Evolutionary conservation across 345 rosid genomes (phyloP).

Genomic region (Citrus sp.): DNA sequence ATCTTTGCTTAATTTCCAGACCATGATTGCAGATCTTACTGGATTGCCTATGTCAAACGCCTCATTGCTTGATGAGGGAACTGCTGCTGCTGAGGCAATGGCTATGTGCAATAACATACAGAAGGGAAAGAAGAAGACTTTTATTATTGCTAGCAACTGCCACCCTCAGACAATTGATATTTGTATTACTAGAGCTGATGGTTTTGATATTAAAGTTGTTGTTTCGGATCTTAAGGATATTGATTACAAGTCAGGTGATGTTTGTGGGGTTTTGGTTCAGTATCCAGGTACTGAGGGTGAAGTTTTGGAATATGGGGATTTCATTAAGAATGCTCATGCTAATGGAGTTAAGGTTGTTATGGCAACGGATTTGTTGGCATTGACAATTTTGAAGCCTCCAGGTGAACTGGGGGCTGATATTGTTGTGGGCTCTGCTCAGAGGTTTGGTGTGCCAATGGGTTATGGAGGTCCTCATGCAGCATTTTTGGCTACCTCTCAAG

Average conservation of each 20-base stretch:
- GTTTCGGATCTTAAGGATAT: constrained; percentile 74
- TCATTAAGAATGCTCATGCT: constrained; percentile 86
- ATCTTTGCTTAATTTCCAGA: constrained; percentile 86
- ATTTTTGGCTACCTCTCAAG: constrained; percentile 94
- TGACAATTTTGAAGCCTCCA: constrained; percentile 93
- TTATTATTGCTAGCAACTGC: constrained; percentile 75
- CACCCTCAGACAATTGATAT: constrained; percentile 95
- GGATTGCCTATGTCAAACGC: constrained; percentile 97
- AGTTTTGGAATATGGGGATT: constrained; percentile 79
- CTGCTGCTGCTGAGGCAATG: constrained; percentile 99
- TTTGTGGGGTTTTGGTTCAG: constrained; percentile 96
- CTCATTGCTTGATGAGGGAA: constrained; percentile 91
- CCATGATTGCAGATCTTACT: constrained; percentile 82
- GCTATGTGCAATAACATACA: constrained; percentile 92
- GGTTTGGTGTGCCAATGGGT: constrained; percentile 99
- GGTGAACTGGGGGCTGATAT: constrained; percentile 95
- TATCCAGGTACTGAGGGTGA: constrained; percentile 98
- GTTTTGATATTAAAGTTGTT: constrained; percentile 75
- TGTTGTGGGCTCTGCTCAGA: constrained; percentile 92
- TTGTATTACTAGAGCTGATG: constrained; percentile 88
- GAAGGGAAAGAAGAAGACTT: constrained; percentile 93
- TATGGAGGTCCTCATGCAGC: constrained; percentile 99
- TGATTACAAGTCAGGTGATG: constrained; percentile 75
- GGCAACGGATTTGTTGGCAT: constrained; percentile 90
- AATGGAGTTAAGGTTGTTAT: constrained; percentile 94